Percentiles rank a stretch among this genome's conserved stretches.
Conservation (phyloP, 345 rosid species). For the Salix suchowensis region DNA sequence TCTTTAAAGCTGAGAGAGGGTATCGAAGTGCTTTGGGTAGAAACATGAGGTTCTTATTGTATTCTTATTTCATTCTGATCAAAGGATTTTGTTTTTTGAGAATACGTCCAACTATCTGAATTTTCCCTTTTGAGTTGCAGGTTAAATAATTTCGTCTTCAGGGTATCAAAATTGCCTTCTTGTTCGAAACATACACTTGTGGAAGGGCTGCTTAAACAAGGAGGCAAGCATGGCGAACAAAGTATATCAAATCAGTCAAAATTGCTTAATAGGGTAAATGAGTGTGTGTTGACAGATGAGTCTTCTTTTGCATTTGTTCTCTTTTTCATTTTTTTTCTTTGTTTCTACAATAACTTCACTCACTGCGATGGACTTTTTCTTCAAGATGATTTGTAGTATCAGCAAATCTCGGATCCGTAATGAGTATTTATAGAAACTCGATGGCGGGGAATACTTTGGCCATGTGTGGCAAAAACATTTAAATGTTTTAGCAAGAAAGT, state of each 20-base stretch:
- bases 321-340: not conserved
- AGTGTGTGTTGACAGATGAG: not conserved
- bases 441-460: not conserved
- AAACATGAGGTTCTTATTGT: slow-evolving; percentile 33
- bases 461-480: not conserved
- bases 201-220: slow-evolving; percentile 37
- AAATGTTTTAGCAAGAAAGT: not conserved
- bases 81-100: not conserved
- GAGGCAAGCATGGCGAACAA: slow-evolving; percentile 24
- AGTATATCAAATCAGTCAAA: slow-evolving; percentile 41
- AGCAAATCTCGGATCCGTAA: not conserved
- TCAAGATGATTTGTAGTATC: not conserved
- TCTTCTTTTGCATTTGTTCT: not conserved
- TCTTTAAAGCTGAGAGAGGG: slow-evolving; percentile 39
- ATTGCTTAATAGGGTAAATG: slow-evolving; percentile 46
- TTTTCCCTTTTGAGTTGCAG: slow-evolving; percentile 25
- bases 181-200: slow-evolving; percentile 50
- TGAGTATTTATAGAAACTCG: not conserved
- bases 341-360: not conserved
- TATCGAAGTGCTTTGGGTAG: slow-evolving; percentile 36
- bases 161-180: slow-evolving; percentile 31
- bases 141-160: slow-evolving; percentile 38
- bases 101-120: not conserved
- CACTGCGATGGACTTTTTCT: not conserved
- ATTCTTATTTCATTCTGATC: not conserved